phyloP scores from a whole-genome alignment of 768 basidiomycete genomes.

The Hericium rajendrae region DNA sequence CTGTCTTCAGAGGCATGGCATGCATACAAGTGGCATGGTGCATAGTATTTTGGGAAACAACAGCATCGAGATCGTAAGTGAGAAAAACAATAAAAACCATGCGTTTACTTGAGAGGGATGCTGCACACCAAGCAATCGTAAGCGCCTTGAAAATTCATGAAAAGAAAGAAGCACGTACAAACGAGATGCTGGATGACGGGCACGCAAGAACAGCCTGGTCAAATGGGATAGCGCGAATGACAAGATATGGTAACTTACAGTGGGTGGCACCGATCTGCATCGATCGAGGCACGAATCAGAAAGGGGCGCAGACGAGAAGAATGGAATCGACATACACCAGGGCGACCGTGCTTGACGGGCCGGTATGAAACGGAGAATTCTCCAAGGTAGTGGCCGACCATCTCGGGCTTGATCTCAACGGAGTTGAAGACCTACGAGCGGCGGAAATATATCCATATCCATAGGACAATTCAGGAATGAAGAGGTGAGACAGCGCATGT shows the following conservation, averaged over 20 bases:
- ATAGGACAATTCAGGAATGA: not conserved
- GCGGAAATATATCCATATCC: not conserved
- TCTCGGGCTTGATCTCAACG: constrained; percentile 99
- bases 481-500: not conserved
- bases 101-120: constrained; percentile 91
- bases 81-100: constrained; percentile 15
- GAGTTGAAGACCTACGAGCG: constrained; percentile 72
- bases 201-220: constrained; percentile 5
- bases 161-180: constrained; percentile 42
- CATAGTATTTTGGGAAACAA: constrained; percentile 27
- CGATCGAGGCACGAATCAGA: constrained; percentile 8
- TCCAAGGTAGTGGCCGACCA: constrained; percentile 98
- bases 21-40: constrained; percentile 21
- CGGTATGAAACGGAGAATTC: constrained; percentile 97
- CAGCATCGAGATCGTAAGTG: constrained; percentile 17
- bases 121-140: constrained; percentile 23
- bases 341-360: constrained; percentile 99
- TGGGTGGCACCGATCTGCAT: constrained; percentile 81
- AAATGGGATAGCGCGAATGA: not conserved
- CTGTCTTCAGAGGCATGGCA: not conserved
- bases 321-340: constrained; percentile 66
- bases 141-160: constrained; percentile 6
- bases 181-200: constrained; percentile 49
- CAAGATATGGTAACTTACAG: constrained; percentile 40
- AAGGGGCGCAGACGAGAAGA: not conserved